Conservation (phyloP, 2,329 filamentous ascomycete genomes). For the Aspergillaceae sp. region DNA sequence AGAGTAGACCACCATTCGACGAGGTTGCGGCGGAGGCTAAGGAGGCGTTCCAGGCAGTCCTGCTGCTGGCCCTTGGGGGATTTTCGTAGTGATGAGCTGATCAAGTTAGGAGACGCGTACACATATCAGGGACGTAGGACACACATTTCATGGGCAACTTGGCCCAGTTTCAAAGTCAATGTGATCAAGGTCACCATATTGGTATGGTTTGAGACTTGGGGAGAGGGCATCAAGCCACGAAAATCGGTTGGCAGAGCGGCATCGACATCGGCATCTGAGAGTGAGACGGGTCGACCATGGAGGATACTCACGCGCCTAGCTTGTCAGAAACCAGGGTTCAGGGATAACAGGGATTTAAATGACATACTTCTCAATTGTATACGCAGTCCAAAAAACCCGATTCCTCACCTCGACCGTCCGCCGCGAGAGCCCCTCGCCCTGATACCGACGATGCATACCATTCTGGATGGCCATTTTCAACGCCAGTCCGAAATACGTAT, state of each 20-base stretch:
- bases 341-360: not conserved
- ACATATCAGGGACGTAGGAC: conserved; percentile 2
- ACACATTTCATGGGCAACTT: conserved; percentile 35
- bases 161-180: conserved; percentile 34
- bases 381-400: conserved; percentile 51
- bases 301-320: conserved; percentile 47
- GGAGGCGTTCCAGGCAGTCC: conserved; percentile 32
- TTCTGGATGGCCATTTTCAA: conserved; percentile 53
- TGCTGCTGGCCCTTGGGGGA: conserved; percentile 32
- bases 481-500: conserved; percentile 49
- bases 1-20: conserved; percentile 37
- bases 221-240: conserved; percentile 35
- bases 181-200: conserved; percentile 43
- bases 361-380: conserved; percentile 47
- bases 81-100: conserved; percentile 30
- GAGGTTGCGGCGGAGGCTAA: conserved; percentile 31
- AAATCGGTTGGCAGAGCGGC: conserved; percentile 44
- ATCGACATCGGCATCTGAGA: conserved; percentile 46
- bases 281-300: conserved; percentile 49
- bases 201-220: conserved; percentile 36
- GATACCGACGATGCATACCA: conserved; percentile 49
- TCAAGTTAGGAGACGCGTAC: not conserved
- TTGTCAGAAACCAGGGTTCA: conserved; percentile 4
- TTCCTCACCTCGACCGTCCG: conserved; percentile 46
- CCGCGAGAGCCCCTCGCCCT: conserved; percentile 40